Conservation (phyloP, 108 stramenopile genomes). For the Cylindrotheca closterium region DNA sequence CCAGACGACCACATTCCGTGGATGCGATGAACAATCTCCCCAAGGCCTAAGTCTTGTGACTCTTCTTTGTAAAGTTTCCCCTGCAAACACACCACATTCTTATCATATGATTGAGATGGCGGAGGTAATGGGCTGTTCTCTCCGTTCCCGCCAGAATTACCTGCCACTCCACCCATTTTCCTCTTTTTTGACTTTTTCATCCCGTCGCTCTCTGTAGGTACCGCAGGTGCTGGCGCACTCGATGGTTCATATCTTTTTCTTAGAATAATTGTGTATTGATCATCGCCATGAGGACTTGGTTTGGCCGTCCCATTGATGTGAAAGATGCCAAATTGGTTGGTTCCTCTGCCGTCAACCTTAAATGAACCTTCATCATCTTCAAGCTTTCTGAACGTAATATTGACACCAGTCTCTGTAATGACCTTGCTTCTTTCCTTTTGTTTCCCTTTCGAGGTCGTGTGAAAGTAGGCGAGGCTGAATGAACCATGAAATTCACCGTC, state of each 20-base stretch:
- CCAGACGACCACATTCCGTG: conserved; percentile 78
- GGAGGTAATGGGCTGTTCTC: conserved; percentile 34
- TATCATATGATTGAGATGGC: conserved; percentile 55
- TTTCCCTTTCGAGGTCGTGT: conserved; percentile 75
- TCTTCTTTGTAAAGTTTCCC: conserved; percentile 64
- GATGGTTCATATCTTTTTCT: conserved; percentile 64
- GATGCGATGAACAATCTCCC: conserved; percentile 63
- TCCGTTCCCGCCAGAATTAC: neutral
- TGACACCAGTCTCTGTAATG: conserved; percentile 74
- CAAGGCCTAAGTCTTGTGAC: conserved; percentile 44
- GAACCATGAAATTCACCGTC: conserved; percentile 86
- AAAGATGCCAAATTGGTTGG: conserved; percentile 79
- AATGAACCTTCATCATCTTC: conserved; percentile 36
- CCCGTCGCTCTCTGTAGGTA: conserved; percentile 4
- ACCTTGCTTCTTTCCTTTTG: conserved; percentile 66
- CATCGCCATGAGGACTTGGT: conserved; percentile 51
- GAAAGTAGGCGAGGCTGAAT: conserved; percentile 63
- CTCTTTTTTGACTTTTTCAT: conserved; percentile 24
- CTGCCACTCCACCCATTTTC: conserved; percentile 9
- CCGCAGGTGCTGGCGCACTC: conserved; percentile 11
- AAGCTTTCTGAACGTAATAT: conserved; percentile 60
- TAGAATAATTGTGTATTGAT: conserved; percentile 52
- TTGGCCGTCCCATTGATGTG: conserved; percentile 70
- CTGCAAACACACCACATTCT: conserved; percentile 65
- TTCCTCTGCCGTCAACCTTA: conserved; percentile 66